These are phyloP conservation scores for Trypethelium eluteriae DNA, from an alignment of 495 filamentous ascomycete genomes.

Conservation along the genomic window DNA sequence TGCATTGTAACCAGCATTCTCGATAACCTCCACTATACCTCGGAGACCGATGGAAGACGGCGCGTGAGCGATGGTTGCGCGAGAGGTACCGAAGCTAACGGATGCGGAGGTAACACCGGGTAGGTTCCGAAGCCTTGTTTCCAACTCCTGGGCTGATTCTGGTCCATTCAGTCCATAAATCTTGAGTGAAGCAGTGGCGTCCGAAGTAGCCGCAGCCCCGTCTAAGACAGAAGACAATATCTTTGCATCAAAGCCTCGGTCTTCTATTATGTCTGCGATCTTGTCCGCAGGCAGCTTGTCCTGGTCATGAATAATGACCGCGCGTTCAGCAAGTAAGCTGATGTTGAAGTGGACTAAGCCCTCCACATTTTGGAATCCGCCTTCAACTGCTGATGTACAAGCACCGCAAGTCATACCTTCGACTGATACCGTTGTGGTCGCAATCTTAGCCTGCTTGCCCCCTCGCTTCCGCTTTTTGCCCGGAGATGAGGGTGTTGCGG, in stretches of 20 bases:
- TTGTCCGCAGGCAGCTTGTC: conserved; percentile 56
- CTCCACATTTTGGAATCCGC: conserved; percentile 66
- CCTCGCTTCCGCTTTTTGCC: conserved; percentile 21
- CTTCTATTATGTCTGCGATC: conserved; percentile 76
- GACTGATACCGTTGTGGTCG: conserved; percentile 74
- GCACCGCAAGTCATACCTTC: conserved; percentile 97
- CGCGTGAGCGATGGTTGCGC: conserved; percentile 61
- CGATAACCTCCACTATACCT: conserved; percentile 71
- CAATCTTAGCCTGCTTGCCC: conserved; percentile 28
- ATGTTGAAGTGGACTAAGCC: conserved; percentile 86
- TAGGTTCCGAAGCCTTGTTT: conserved; percentile 55
- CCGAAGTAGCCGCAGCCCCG: conserved; percentile 41
- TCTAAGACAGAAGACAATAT: conserved; percentile 55
- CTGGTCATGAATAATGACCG: conserved; percentile 79
- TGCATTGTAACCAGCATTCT: conserved; percentile 75
- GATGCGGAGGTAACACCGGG: conserved; percentile 65
- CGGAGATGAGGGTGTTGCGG: background rate
- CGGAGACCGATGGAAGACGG: conserved; percentile 68
- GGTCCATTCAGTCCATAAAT: conserved; percentile 72
- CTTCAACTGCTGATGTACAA: conserved; percentile 85
- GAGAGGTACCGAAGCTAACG: conserved; percentile 61
- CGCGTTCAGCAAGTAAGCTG: conserved; percentile 84
- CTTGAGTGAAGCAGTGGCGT: conserved; percentile 60
- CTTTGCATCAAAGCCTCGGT: conserved; percentile 84
- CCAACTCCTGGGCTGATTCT: conserved; percentile 59